Evolutionary conservation across 805 yeast genomes (phyloP), one percentile per base, ranked within the genome.

Genomic region (Wickerhamiella alocasiicola): DNA sequence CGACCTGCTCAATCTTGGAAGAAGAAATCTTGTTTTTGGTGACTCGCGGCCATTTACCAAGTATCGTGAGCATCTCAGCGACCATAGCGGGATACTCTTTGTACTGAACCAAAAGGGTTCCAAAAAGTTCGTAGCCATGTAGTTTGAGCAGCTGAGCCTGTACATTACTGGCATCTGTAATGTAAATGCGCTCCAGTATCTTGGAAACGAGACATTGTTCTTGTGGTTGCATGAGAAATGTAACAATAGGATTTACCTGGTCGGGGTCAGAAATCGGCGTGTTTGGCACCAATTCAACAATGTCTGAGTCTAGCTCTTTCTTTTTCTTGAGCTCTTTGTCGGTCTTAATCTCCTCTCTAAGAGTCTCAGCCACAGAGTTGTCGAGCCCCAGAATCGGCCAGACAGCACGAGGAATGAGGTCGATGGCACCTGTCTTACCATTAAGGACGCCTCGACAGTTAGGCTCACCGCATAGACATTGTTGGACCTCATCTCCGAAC

Each of bases 361-460:
- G 60, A 39, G 46, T 80, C 42, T 67, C 74, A 52, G 76, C 78
- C 55, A 83, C 94, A 46, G 74, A 75, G 11, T 49, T 46, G 29
- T 53, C 55, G 7, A 87, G 78, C 15, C 94, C 94, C 35, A 91
- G 67, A 0, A 95, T 96, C 46, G 81, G 93, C 7, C 91, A 75
- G 26, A 81, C 70, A 18, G 76, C 72, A 47, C 82, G 88, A 2
- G 97, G 95, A 37, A 88, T 67, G 1, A 88, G 88, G 24, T 88
- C 81, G 50, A 85, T 94, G 2, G 97, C 85, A 63, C 91, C 98
- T 2, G 95, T 88, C 60, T 85, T 87, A 36, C 98, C 98, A 49
- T 97, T 98, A 66, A 88, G 74, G 49, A 80, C 78, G 25, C 96
- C 95, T 31, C 84, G 70, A 69, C 98, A 88, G 60, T 84, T 87